Base-by-base conservation (phyloP, 352 stramenopile genomes). In the Globisporangium middletonii region DNA sequence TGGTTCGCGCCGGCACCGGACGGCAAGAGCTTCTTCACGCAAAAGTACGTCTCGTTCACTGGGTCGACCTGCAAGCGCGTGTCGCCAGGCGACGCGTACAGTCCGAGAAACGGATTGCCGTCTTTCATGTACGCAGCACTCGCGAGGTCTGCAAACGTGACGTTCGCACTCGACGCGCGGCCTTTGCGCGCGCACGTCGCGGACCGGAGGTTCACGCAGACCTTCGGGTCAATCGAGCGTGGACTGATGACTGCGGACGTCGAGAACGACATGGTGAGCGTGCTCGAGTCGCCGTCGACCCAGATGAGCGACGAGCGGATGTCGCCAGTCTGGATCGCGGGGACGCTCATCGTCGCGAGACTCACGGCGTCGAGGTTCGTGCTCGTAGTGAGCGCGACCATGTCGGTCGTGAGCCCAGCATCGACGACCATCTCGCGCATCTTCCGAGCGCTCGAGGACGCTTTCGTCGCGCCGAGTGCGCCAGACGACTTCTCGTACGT, bases 11-110 rank as follows among this genome's bases (percentile, higher is more conserved):
- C 70, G 11, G 77, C 68, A 15, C 81, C 80, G 0, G 77, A 83
- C 16, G 83, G 83, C 37, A 91, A 53, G 3, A 93, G 64, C 42
- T 89, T 77, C 28, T 73, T 67, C 27, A 93, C 60, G 37, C 83
- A 93, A 50, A 93, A 91, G 60, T 84, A 93, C 41, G 76, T 88
- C n/a, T 60, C 51, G 55, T 89, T 93, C 28, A 74, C 64, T 50
- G 68, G 68, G 35, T 71, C 62, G 28, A 91, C 63, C 3, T 68
- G 68, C 52, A 91, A 51, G 3, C 63, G 65, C 12, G 73, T 74
- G 19, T 84, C 73, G 41, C 80, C 80, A 13, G 81, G 81, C 16
- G 73, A 65, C 16, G 65, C 68, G 53, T 93, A 89, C 15, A 86
- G 59, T 42, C 84, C 77, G 47, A 90, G 59, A 55, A 91, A 93